A percentile compares a stretch with the other conserved stretches of the same genome.
These are phyloP conservation scores for Fusarium xyrophilum DNA, from an alignment of 2,329 filamentous ascomycete species.

Conservation along the genomic window DNA sequence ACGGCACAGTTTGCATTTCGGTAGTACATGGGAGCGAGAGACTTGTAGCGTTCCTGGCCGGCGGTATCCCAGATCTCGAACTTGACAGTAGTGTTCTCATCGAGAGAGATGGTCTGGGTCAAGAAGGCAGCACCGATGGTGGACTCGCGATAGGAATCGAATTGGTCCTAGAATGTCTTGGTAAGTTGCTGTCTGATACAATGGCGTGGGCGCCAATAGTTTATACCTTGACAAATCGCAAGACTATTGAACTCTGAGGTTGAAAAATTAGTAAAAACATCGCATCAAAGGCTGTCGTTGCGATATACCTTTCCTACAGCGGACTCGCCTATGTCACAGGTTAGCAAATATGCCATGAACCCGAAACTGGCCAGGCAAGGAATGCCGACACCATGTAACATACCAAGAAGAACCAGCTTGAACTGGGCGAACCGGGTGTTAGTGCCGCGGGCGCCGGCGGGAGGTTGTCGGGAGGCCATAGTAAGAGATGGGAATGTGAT, in stretches of 20 bases:
- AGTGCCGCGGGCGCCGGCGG: constrained; percentile 66
- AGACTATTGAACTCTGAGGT: constrained; percentile 87
- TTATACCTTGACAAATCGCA: constrained; percentile 94
- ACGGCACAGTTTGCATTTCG: constrained; percentile 99
- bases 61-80: constrained; percentile 99
- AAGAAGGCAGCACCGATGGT: constrained; percentile 98
- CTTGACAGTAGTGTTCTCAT: constrained; percentile 98
- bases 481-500: constrained; percentile 44
- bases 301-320: constrained; percentile 90
- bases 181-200: constrained; percentile 7
- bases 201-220: background rate
- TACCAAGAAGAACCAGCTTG: constrained; percentile 96
- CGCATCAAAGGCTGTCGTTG: background rate
- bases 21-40: constrained; percentile 99
- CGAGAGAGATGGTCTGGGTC: constrained; percentile 97
- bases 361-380: constrained; percentile 1
- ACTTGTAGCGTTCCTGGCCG: constrained; percentile 98
- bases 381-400: constrained; percentile 43
- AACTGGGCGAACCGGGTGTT: constrained; percentile 96
- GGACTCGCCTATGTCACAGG: constrained; percentile 77
- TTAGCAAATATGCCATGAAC: constrained; percentile 47
- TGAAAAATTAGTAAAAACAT: constrained; percentile 29
- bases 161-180: constrained; percentile 78
- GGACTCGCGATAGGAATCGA: constrained; percentile 95
- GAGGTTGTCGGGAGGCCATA: constrained; percentile 85